These are phyloP conservation scores for Polytrichum commune DNA, from an alignment of 225 moss, liverwort and hornwort species.

Conservation along the genomic window DNA sequence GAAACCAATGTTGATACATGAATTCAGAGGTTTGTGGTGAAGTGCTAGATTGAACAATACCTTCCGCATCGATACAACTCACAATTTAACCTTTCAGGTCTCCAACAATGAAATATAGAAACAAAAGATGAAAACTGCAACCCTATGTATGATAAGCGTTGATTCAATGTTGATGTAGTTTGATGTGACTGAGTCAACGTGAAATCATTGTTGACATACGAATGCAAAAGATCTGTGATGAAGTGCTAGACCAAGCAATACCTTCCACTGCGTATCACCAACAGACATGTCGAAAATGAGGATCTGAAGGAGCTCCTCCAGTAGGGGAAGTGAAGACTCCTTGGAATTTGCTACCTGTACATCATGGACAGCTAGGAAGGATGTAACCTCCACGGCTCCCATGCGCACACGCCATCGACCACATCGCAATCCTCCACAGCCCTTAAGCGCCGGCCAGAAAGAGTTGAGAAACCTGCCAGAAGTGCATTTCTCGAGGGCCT, in stretches of 20 bases:
- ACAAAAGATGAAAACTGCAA: background rate
- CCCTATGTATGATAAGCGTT: too few species aligned
- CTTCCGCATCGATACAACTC: too few species aligned
- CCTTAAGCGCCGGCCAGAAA: constrained; percentile 46
- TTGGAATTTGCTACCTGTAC: constrained; percentile 12
- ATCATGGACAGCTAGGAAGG: constrained; percentile 34
- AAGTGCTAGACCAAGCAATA: background rate
- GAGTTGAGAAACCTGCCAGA: constrained; percentile 13
- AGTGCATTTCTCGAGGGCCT: constrained; percentile 1
- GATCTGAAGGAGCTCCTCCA: constrained; percentile 37
- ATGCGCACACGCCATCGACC: constrained; percentile 56
- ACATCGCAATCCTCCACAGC: constrained; percentile 38
- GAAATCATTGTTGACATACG: too few species aligned
- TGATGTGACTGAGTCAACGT: too few species aligned
- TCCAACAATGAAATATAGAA: too few species aligned
- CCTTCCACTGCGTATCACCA: constrained; percentile 52
- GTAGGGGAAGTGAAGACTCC: constrained; percentile 5
- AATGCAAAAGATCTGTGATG: too few species aligned
- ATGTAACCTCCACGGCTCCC: constrained; percentile 36
- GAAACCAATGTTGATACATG: too few species aligned
- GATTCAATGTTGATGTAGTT: too few species aligned
- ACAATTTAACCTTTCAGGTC: too few species aligned
- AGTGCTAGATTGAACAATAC: too few species aligned
- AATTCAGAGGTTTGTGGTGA: too few species aligned
- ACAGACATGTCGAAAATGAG: constrained; percentile 31